phyloP scores from a whole-genome alignment of 2,329 filamentous ascomycete genomes.

The Ascochyta rabiei region DNA sequence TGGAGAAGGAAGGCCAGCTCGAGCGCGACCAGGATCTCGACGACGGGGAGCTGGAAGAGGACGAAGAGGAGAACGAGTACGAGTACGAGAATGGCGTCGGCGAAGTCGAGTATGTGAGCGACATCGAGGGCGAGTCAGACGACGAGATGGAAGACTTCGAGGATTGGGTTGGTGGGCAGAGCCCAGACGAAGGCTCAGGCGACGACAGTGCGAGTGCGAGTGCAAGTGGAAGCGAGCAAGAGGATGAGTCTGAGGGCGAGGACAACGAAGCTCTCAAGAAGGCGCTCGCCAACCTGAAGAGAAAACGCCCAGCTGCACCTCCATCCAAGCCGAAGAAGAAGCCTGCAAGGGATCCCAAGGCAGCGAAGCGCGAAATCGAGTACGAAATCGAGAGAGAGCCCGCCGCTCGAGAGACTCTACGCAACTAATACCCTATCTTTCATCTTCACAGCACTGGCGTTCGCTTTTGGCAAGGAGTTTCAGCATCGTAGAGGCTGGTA shows the following conservation, averaged over 20 bases:
- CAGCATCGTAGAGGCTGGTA: slow-evolving; percentile 15
- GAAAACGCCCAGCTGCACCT: slow-evolving; percentile 60
- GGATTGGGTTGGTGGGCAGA: slow-evolving; percentile 86
- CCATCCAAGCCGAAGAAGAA: slow-evolving; percentile 65
- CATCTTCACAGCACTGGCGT: slow-evolving; percentile 23
- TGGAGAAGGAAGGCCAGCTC: slow-evolving; percentile 87
- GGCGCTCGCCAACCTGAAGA: slow-evolving; percentile 59
- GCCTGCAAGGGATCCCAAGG: slow-evolving; percentile 51
- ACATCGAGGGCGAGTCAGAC: slow-evolving; percentile 76
- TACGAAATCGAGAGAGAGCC: slow-evolving; percentile 73
- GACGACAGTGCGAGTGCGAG: slow-evolving; percentile 65
- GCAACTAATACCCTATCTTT: slow-evolving; percentile 35
- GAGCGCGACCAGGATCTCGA: slow-evolving; percentile 86
- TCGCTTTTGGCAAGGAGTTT: slow-evolving; percentile 18
- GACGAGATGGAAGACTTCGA: slow-evolving; percentile 76
- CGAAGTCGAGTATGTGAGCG: slow-evolving; percentile 90
- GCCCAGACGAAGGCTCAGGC: slow-evolving; percentile 59
- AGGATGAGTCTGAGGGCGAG: slow-evolving; percentile 62
- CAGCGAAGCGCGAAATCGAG: slow-evolving; percentile 75
- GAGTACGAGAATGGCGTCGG: slow-evolving; percentile 73
- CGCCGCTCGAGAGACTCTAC: slow-evolving; percentile 46
- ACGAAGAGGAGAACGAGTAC: slow-evolving; percentile 67
- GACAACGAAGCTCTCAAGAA: slow-evolving; percentile 63
- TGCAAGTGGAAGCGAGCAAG: slow-evolving; percentile 54
- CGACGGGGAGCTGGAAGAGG: slow-evolving; percentile 80